These are phyloP conservation scores for Grigorovia jiainica DNA, from an alignment of 805 yeast species.

Conservation along the genomic window DNA sequence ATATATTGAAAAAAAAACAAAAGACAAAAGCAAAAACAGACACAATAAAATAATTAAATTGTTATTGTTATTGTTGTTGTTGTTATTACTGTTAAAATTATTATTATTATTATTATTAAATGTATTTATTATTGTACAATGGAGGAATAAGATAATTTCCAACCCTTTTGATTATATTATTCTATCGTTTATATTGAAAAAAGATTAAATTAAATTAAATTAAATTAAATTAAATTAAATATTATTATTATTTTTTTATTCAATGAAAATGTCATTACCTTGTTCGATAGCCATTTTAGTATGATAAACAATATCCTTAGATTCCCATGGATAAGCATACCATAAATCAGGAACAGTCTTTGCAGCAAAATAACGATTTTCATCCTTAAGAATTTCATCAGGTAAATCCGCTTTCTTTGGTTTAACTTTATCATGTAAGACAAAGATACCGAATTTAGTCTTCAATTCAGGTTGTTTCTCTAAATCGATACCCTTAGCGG, in stretches of 20 bases:
- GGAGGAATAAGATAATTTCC: no score
- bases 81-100: no score
- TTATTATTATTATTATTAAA: no score
- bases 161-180: no score
- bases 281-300: slow-evolving; percentile 64
- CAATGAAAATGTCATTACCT: slow-evolving; percentile 50
- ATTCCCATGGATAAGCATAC: slow-evolving; percentile 88
- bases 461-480: slow-evolving; percentile 34
- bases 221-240: neutral
- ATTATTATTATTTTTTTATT: neutral
- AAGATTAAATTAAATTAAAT: neutral
- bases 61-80: no score
- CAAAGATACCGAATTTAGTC: slow-evolving; percentile 67
- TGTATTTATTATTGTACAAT: no score
- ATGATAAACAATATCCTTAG: slow-evolving; percentile 64
- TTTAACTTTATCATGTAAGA: slow-evolving; percentile 66
- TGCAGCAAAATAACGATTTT: slow-evolving; percentile 58
- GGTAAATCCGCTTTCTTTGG: slow-evolving; percentile 67
- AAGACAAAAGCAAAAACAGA: no score
- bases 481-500: slow-evolving; percentile 38
- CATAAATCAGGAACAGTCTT: slow-evolving; percentile 68
- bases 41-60: no score
- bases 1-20: no score
- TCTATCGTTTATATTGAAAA: no score
- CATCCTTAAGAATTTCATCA: slow-evolving; percentile 46